Evolutionary conservation across 371 early-diverging fungal genomes (phyloP).

Genomic region (Batkoa obscura): DNA sequence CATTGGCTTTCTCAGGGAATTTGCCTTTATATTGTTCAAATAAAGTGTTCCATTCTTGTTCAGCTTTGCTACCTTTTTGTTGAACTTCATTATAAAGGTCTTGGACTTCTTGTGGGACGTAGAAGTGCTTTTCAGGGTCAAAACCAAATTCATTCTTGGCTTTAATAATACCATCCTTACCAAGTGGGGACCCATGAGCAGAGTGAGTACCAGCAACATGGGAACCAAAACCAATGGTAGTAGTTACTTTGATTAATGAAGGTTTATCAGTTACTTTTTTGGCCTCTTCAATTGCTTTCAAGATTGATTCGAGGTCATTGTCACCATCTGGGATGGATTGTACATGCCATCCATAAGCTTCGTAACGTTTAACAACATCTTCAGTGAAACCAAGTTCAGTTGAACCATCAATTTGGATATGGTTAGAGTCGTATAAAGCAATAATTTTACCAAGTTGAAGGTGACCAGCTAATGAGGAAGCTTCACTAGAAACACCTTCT

Average conservation of each 20-base stretch:
- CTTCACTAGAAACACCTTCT: conserved; percentile 95
- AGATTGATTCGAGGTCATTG: conserved; percentile 46
- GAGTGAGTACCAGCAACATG: conserved; percentile 70
- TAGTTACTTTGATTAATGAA: conserved; percentile 64
- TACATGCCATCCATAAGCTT: conserved; percentile 89
- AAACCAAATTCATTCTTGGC: conserved; percentile 78
- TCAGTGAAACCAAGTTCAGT: conserved; percentile 85
- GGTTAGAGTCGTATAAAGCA: conserved; percentile 93
- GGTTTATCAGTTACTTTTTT: conserved; percentile 71
- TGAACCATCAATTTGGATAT: conserved; percentile 88
- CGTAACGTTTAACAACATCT: conserved; percentile 74
- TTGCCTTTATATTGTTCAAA: conserved; percentile 38
- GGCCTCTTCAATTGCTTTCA: conserved; percentile 55
- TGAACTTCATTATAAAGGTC: conserved; percentile 39
- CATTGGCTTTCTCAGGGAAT: conserved; percentile 49
- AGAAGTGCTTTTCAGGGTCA: conserved; percentile 47
- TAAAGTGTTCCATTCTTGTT: conserved; percentile 54
- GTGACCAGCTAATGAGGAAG: conserved; percentile 91
- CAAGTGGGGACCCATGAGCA: conserved; percentile 80
- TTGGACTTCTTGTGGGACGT: conserved; percentile 43
- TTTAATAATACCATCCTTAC: conserved; percentile 69
- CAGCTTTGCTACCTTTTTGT: conserved; percentile 30
- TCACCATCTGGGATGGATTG: conserved; percentile 68
- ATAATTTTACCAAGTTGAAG: conserved; percentile 88
- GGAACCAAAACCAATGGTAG: conserved; percentile 76